Evolutionary conservation across 805 yeast species (phyloP), one percentile per base, ranked within the genome.

Genomic region (Saccharomycopsis babjevae): DNA sequence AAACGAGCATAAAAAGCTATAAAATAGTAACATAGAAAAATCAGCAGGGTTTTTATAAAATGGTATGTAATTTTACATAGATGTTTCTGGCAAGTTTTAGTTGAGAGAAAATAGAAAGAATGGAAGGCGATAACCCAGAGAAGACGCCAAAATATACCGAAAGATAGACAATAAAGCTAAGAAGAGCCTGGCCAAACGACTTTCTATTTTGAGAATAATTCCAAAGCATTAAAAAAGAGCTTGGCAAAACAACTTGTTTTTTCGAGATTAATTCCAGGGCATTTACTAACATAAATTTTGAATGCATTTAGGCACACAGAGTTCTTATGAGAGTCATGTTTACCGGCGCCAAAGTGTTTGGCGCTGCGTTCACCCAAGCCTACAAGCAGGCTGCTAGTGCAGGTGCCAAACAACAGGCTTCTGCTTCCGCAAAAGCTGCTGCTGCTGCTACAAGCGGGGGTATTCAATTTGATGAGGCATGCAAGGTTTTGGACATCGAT

Each of bases 361-460:
- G 98, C 61, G 83, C 89, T 67, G 99, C 99, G 0, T 94, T 94
- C 72, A 80, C 90, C n/a, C 96, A 91, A 72, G 98, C 99, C 0
- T 94, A 93, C 79, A 88, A 86, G 69, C 98, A 94, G 75, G 96
- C 96, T 1, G 97, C 98, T 18, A 89, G 93, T 58, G 92, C 92
- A 59, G 84, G 96, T n/a, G 90, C 93, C 1, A 81, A 89, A 34
- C 83, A 83, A 66, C 77, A 87, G 22, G 80, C 84, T 6, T 73
- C 77, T n/a, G 75, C 78, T 50, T 71, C 72, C 25, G 79, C 81
- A 3, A 69, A 69, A 34, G 73, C 76, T 22, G 66, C 70, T 15
- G 60, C 81, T 4, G 79, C 81, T 59, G 76, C 81, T 36, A 83
- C 89, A 63, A 80, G 79, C 40, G 86, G 87, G 25, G 98, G 97